Evolutionary conservation across 2,329 filamentous ascomycete genomes (phyloP).

Genomic region (Alternaria arbusti): DNA sequence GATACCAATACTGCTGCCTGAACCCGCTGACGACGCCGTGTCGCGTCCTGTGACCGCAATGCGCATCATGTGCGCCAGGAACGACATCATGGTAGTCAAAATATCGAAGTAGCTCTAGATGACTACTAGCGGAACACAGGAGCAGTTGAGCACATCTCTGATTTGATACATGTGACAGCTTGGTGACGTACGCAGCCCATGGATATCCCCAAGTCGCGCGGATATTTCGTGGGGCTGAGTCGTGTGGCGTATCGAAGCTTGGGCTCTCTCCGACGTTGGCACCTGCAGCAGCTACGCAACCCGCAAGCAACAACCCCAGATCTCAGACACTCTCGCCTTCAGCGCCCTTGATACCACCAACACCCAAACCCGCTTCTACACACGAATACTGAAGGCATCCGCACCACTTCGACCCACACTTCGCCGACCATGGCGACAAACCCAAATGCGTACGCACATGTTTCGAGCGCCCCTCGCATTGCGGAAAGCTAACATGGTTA

Average conservation of each 20-base stretch:
- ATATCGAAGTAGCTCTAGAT: neutral
- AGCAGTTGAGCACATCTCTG: neutral
- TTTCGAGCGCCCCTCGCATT: slow-evolving; percentile 20
- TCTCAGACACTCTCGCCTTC: slow-evolving; percentile 28
- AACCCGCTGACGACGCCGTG: slow-evolving; percentile 42
- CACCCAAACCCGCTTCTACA: slow-evolving; percentile 6
- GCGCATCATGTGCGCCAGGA: slow-evolving; percentile 20
- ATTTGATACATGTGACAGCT: slow-evolving; percentile 3
- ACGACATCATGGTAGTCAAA: neutral
- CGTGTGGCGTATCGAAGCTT: slow-evolving; percentile 19
- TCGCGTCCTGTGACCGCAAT: slow-evolving; percentile 35
- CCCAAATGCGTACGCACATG: slow-evolving; percentile 49
- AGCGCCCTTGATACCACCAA: slow-evolving; percentile 18
- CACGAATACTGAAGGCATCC: slow-evolving; percentile 3
- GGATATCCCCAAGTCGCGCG: neutral
- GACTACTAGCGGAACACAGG: neutral
- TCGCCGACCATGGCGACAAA: slow-evolving; percentile 50
- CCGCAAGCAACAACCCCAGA: slow-evolving; percentile 24
- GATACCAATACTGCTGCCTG: slow-evolving; percentile 41
- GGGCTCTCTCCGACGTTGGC: slow-evolving; percentile 16
- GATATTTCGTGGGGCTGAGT: slow-evolving; percentile 10
- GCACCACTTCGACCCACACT: slow-evolving; percentile 3
- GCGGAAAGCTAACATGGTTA: slow-evolving; percentile 33
- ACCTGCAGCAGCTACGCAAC: slow-evolving; percentile 26
- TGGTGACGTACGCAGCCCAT: slow-evolving; percentile 7